These are phyloP conservation scores for Xylariaceae sp. DNA, from an alignment of 2,329 filamentous ascomycete genomes.

Conservation along the genomic window DNA sequence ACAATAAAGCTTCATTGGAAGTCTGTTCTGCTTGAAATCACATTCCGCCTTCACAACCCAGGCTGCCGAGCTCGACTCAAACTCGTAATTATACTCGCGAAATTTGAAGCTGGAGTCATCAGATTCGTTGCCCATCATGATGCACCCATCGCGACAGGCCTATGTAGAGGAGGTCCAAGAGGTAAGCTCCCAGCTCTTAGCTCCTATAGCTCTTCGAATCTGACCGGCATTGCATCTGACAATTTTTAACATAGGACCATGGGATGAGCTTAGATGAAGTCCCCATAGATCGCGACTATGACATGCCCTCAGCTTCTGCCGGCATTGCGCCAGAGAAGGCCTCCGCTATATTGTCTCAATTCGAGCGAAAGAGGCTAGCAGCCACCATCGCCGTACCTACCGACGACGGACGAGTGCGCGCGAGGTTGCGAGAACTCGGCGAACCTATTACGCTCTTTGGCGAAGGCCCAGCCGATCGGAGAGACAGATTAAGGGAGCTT, in stretches of 20 bases:
- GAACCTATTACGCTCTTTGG: slow-evolving; percentile 95
- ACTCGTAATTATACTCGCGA: neutral
- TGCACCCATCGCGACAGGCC: slow-evolving; percentile 89
- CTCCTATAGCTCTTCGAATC: slow-evolving; percentile 16
- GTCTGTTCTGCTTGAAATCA: slow-evolving; percentile 7
- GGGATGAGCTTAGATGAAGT: slow-evolving; percentile 41
- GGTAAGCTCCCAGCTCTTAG: too few relatives aligned
- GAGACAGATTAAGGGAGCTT: slow-evolving; percentile 83
- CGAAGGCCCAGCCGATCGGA: slow-evolving; percentile 80
- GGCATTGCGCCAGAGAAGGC: slow-evolving; percentile 80
- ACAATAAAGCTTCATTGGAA: slow-evolving; percentile 13
- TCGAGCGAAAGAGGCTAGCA: slow-evolving; percentile 87
- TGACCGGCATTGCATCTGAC: slow-evolving; percentile 22
- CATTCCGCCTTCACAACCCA: neutral
- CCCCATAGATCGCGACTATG: slow-evolving; percentile 79
- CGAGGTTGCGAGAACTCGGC: slow-evolving; percentile 80
- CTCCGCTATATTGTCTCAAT: slow-evolving; percentile 82
- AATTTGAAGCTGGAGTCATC: neutral
- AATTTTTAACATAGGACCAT: slow-evolving; percentile 33
- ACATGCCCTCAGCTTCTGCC: slow-evolving; percentile 65
- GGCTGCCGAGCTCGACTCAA: neutral
- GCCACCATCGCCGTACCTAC: slow-evolving; percentile 91
- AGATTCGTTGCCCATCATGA: slow-evolving; percentile 48
- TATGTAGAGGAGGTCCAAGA: slow-evolving; percentile 87
- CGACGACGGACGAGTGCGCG: slow-evolving; percentile 84